Evolutionary conservation across 768 basidiomycete genomes (phyloP), one percentile per base, ranked within the genome.

Genomic region (Mycena alexandri): DNA sequence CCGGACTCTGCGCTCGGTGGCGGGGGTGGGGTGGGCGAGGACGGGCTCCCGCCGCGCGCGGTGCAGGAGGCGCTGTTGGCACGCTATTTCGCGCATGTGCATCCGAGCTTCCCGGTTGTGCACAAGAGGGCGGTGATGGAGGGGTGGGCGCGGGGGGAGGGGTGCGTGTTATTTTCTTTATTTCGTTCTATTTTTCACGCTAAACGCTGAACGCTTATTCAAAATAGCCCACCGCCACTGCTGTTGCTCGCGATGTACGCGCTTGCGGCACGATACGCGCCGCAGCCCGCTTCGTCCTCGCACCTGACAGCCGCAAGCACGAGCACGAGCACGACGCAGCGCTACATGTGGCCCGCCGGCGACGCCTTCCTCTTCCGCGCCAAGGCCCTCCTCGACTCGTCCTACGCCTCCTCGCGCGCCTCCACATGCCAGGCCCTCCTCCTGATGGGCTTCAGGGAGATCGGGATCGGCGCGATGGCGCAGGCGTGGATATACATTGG

Each of bases 381-480:
- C 21, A 93, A 93, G 73, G 77, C 79, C 10, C 79, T 93, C 25
- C 82, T 95, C 13, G 88, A 92, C 76, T 79, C 79, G 44, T 84
- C 87, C 2, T 93, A 93, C 71, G 88, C 91, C 1, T 86, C 86
- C n/a, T 90, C 91, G 5, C 86, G 88, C 19, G 85, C 92, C 7
- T 87, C 88, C 13, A 95, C 92, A 0, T 90, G 90, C 52, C 93
- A 95, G 74, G 89, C 94, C 7, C 79, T 96, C 21, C 83, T 96
- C 12, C 84, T 96, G 12, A 85, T 95, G 80, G 91, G 91, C 9
- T 95, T 92, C 74, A 85, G 94, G 10, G 94, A 96, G 78, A 86
- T 94, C 46, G 95, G 95, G 3, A 92, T 95, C 65, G 95, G 93
- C 50, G 89, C 93, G 19, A 96, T 95, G 94, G 90, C 91, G 10